Evolutionary conservation across 768 basidiomycete genomes (phyloP), one percentile per base, ranked within the genome.

Genomic region (Plicaturopsis crispa): DNA sequence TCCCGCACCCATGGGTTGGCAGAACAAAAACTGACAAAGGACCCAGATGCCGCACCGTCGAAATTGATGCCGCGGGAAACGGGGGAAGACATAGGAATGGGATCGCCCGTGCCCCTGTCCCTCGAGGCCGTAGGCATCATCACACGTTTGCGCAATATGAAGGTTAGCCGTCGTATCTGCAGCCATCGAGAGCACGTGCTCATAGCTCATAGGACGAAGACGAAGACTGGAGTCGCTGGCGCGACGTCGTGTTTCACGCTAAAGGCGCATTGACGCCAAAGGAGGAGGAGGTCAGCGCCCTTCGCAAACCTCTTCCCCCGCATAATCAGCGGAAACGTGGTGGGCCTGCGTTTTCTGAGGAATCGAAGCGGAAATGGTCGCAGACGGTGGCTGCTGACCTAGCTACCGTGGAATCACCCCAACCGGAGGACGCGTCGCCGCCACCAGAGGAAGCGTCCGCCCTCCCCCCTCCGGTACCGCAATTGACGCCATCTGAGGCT

Each of bases 151-250:
- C 72, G 90, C 39, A 88, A 86, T 48, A 80, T 82, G 78, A 90
- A 90, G 73, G 84, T 84, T 36, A 12, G 64, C 39, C 35, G n/a
- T 42, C 23, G 17, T 17, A 31, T 18, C 1, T 13, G 2, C 26
- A 14, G 10, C 14, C 26, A 28, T 28, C 26, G 26, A 13, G 10
- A 36, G 10, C 33, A 37, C 18, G 19, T 16, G 14, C 20, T 36
- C 5, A 40, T 23, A 16, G 23, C 34, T 24, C 48, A 10, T 41
- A 87, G 82, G 89, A 93, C 51, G 82, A 86, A 60, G 73, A 78
- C 40, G 89, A 93, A 53, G 88, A 92, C 48, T 89, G 83, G 84
- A 76, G 85, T 41, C 75, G 89, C 31, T 88, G 85, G 85, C 71
- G 87, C 14, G 89, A 92, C 51, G 78, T 86, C 22, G 70, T 90